Conservation (phyloP, 768 basidiomycete species). For the Peribolospora kevripleyi region DNA sequence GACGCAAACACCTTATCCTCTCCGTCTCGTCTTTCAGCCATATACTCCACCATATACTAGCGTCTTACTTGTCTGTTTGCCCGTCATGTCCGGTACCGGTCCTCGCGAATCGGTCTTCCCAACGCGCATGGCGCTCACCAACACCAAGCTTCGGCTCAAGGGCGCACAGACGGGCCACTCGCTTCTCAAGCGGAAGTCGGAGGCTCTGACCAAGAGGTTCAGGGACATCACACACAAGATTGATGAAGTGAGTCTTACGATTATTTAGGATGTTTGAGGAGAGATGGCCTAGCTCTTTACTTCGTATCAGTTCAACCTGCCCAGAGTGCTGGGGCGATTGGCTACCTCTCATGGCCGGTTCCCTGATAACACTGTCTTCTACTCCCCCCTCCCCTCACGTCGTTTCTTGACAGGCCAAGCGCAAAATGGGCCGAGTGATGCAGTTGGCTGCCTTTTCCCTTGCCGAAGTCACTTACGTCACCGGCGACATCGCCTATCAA, state of each 20-base stretch:
- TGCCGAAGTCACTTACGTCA: constrained; percentile 94
- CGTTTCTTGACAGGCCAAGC: constrained; percentile 45
- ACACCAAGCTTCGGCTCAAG: constrained; percentile 31
- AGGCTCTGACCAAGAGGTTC: constrained; percentile 86
- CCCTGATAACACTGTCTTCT: background rate
- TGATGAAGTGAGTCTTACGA: constrained; percentile 50
- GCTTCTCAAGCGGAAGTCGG: constrained; percentile 85
- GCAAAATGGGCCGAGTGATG: constrained; percentile 97
- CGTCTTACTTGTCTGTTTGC: too few relatives aligned
- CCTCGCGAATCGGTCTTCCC: constrained; percentile 84
- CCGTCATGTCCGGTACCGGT: constrained; percentile 62
- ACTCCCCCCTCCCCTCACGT: background rate
- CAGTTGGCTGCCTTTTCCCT: constrained; percentile 96
- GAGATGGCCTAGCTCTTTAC: background rate
- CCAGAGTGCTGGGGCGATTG: background rate
- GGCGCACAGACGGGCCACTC: constrained; percentile 41
- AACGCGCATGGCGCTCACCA: constrained; percentile 87
- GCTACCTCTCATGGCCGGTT: background rate
- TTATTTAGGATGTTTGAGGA: background rate
- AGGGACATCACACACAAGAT: constrained; percentile 82
- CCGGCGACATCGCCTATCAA: constrained; percentile 80
- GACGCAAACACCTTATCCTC: too few relatives aligned
- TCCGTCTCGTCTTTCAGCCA: too few relatives aligned
- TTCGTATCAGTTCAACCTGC: background rate
- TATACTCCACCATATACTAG: too few relatives aligned